Conservation (phyloP, 441 rosid species). For the Eutrema salsugineum region DNA sequence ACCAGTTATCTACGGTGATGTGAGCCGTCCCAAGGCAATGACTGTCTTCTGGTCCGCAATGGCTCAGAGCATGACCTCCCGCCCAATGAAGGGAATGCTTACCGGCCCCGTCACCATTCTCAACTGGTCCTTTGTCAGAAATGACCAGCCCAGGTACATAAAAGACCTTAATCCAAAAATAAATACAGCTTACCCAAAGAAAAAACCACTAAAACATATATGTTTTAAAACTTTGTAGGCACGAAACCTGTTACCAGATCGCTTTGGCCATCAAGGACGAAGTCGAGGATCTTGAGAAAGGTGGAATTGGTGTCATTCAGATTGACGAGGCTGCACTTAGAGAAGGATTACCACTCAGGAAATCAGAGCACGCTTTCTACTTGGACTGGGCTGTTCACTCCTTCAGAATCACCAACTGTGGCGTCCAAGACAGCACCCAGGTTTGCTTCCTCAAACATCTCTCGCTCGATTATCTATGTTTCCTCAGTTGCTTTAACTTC, state of each 20-base stretch:
- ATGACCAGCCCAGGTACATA: conserved; percentile 92
- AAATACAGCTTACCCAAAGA: neutral
- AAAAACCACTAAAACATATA: neutral
- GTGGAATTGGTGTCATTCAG: conserved; percentile 84
- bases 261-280: conserved; percentile 99
- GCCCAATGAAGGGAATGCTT: conserved; percentile 99
- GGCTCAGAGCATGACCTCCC: conserved; percentile 95
- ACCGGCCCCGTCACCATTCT: conserved; percentile 98
- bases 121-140: conserved; percentile 97
- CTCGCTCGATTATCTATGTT: neutral
- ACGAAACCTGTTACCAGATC: conserved; percentile 92
- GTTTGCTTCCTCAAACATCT: conserved; percentile 28
- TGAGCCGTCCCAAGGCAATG: conserved; percentile 98
- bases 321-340: conserved; percentile 96
- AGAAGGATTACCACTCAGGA: conserved; percentile 95
- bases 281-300: conserved; percentile 97
- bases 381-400: conserved; percentile 99
- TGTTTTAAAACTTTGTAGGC: conserved; percentile 42
- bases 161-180: neutral
- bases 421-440: conserved; percentile 91
- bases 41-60: conserved; percentile 96
- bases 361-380: conserved; percentile 93
- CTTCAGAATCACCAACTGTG: conserved; percentile 91
- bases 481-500: neutral
- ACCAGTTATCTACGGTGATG: conserved; percentile 97